phyloP scores from a whole-genome alignment of 805 yeast genomes.

The Cyberlindnera sargentensis region DNA sequence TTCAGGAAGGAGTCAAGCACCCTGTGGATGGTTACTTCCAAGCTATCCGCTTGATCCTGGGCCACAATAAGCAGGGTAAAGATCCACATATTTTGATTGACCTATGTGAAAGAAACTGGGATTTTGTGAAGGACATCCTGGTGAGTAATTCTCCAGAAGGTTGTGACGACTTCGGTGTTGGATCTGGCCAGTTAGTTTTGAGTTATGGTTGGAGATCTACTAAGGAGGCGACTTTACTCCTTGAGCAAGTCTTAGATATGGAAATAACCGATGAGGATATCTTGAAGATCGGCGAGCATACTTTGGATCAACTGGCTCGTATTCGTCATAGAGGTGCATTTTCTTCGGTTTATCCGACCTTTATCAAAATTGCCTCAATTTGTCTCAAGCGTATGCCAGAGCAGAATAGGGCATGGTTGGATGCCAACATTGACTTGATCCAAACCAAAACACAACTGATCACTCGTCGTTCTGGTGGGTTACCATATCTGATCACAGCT shows the following conservation, averaged over 20 bases:
- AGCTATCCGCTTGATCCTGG: slow-evolving; percentile 43
- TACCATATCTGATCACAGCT: slow-evolving; percentile 75
- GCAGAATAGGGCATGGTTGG: slow-evolving; percentile 52
- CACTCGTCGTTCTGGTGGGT: slow-evolving; percentile 88
- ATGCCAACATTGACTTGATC: slow-evolving; percentile 44
- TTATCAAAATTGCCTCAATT: slow-evolving; percentile 55
- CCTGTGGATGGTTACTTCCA: slow-evolving; percentile 69
- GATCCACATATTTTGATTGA: slow-evolving; percentile 8
- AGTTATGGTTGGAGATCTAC: slow-evolving; percentile 80
- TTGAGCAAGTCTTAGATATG: slow-evolving; percentile 37
- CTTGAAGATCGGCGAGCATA: slow-evolving; percentile 38
- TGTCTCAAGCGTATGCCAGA: slow-evolving; percentile 35
- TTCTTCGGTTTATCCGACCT: slow-evolving; percentile 80
- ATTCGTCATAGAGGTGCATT: slow-evolving; percentile 91
- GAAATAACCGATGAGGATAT: slow-evolving; percentile 21
- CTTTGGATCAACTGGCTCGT: slow-evolving; percentile 60
- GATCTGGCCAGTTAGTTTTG: slow-evolving; percentile 40
- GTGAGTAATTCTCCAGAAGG: slow-evolving; percentile 72
- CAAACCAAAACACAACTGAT: slow-evolving; percentile 58
- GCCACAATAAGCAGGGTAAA: slow-evolving; percentile 7
- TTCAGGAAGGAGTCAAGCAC: slow-evolving; percentile 39
- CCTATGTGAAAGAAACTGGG: slow-evolving; percentile 27
- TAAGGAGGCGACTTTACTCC: slow-evolving; percentile 60
- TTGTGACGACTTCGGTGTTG: slow-evolving; percentile 36
- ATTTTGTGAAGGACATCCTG: slow-evolving; percentile 35